Base-by-base conservation (phyloP, 768 basidiomycete species). In the Suillus subalutaceus region DNA sequence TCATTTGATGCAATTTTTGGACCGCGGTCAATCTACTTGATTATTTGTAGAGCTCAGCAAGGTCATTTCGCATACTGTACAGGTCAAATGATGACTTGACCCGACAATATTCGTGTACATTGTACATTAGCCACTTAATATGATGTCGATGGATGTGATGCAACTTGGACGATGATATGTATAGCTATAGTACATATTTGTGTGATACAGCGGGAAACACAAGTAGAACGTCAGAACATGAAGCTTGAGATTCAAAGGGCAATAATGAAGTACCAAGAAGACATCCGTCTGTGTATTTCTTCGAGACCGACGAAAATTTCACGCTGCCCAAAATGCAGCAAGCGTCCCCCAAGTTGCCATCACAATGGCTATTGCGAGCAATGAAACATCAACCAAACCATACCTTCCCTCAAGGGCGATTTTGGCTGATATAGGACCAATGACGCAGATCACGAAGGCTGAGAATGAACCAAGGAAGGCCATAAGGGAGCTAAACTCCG, bases 391-490 rank as follows among this genome's bases (percentile, higher is more conserved):
- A 56, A 86, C 77, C 52, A 79, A 58, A 15, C 78, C 73, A 68
- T 85, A 86, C 52, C 74, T 79, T 5, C 84, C 79, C 30, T 84
- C 80, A 65, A 94, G 78, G 59, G 81, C 83, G 18, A 90, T 79
- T 73, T 92, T 92, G 6, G 90, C 91, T 32, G 85, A 80, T 46
- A 96, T 81, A 6, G 94, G 96, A 12, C 90, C 87, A 66, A 93
- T 88, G 30, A 92, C 84, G 67, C 91, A 92, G 30, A 94, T 83
- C 72, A 89, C 79, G 69, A 89, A 89, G 0, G 94, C 91, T 43
- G 90, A 89, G 75, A 94, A 94, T n/a, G 93, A 90, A 3, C 96
- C 96, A 62, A 98, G 80, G 76, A 97, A 92, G 1, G 94, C 92
- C 92, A 96, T 94, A 77, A 90, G 81, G 6, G 88, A 83, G 68